Base-by-base conservation (phyloP, 2,329 filamentous ascomycete species). In the Epichloe elymi region DNA sequence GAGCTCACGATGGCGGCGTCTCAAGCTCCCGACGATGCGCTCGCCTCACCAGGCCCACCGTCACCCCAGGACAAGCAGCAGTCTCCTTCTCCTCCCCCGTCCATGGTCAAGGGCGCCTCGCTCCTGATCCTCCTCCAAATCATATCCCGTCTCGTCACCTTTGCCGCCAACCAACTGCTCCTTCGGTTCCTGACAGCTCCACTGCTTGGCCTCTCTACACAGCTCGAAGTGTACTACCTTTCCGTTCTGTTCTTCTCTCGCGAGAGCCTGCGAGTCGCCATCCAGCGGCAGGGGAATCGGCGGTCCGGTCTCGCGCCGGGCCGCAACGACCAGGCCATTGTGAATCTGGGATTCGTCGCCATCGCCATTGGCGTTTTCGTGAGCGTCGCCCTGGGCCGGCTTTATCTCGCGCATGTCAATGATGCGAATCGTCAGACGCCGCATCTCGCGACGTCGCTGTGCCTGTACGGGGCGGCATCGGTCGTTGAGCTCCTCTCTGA, bases 211-310 rank as follows among this genome's bases (percentile, higher is more conserved):
- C 75, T 95, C 5, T 85, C 90, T 2, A 85, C 90, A 0, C 93
- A 96, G 65, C 77, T 98, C 3, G 93, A 98, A 61, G 81, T 97
- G 1, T 96, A 90, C 66, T 90, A 91, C 53, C 85, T 95, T 43
- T 88, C 89, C 0, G 83, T 94, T n/a, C 76, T 98, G 0, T 96
- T 95, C 67, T 97, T 98, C 62, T 86, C 93, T 0, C 79, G 93
- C 39, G 93, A 98, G 68, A 91, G 86, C 60, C 71, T 97, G 46
- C 84, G 93, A 15, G 85, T 95, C n/a, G 89, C 91, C 26, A 80
- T 95, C 37, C 91, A 97, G 68, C 78, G 93, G 48, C 86, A 90
- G 58, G 55, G 58, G n/a, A 58, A 57, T 4, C 53, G 23, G 23
- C 23, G 23, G 2, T 2, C 23, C 2, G 23, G 23, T 26, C 23